Percentiles rank a stretch among this genome's conserved stretches.
Conservation (phyloP, 2,329 filamentous ascomycete species). For the Fusarium mundagurra region DNA sequence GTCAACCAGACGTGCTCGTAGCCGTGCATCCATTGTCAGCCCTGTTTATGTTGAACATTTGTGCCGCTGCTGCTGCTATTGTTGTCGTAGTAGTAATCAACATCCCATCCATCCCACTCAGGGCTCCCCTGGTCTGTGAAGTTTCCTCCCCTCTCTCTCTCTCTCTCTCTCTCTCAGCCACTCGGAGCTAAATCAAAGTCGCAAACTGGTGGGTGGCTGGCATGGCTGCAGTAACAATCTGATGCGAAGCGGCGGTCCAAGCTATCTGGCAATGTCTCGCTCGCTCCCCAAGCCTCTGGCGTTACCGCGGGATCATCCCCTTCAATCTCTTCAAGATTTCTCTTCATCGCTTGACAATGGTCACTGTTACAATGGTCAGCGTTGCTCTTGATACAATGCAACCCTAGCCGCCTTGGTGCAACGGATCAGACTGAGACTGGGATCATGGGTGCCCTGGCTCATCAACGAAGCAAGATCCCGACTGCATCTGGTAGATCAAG, state of each 20-base stretch:
- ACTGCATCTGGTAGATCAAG: conserved; percentile 35
- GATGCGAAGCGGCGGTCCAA: conserved; percentile 37
- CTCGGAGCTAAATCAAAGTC: conserved; percentile 16
- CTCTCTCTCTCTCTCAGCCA: conserved; percentile 21
- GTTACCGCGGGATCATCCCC: conserved; percentile 31
- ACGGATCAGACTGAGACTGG: conserved; percentile 24
- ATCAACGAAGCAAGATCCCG: conserved; percentile 35
- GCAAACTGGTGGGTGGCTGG: conserved; percentile 32
- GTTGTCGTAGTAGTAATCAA: conserved; percentile 13
- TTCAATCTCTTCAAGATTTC: conserved; percentile 36
- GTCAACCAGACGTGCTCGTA: conserved; percentile 37
- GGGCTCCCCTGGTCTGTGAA: conserved; percentile 17
- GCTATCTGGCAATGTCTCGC: conserved; percentile 4
- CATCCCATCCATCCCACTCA: conserved; percentile 31
- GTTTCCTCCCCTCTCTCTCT: conserved; percentile 23
- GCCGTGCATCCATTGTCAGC: conserved; percentile 45
- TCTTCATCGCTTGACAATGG: conserved; percentile 77
- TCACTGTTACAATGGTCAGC: conserved; percentile 49
- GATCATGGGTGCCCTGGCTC: conserved; percentile 17
- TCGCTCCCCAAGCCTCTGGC: conserved; percentile 29
- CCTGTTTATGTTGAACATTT: conserved; percentile 36
- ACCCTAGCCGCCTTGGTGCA: conserved; percentile 20
- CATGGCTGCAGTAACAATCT: conserved; percentile 32
- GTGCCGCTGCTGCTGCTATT: neutral
- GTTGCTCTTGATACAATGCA: conserved; percentile 19